A percentile compares a stretch with the other conserved stretches of the same genome.
Evolutionary conservation across 306 rosid genomes (phyloP).

Genomic region (Ormosia semicastrata): DNA sequence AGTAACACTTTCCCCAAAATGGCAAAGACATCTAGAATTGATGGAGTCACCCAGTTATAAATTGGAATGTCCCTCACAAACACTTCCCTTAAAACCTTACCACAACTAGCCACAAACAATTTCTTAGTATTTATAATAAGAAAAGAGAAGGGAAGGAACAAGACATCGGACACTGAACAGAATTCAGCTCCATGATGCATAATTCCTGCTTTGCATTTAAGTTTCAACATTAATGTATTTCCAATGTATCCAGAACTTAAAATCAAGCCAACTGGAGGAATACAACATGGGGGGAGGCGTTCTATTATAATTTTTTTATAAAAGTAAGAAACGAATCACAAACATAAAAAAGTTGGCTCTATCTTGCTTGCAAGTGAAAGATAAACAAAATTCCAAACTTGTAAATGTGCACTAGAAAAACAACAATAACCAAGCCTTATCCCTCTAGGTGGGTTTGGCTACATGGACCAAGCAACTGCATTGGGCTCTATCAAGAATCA

Average conservation of each 20-base stretch:
- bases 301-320: background rate
- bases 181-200: background rate
- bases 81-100: background rate
- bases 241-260: background rate
- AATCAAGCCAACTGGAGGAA: slow-evolving; percentile 11
- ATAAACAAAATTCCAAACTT: background rate
- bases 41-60: background rate
- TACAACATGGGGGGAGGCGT: background rate
- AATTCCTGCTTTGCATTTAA: background rate
- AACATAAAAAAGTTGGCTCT: slow-evolving; percentile 2
- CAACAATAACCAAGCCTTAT: slow-evolving; percentile 6
- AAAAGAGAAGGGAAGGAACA: background rate
- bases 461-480: background rate
- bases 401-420: background rate
- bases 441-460: background rate
- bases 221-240: background rate
- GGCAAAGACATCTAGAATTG: background rate
- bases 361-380: background rate
- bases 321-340: background rate
- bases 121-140: background rate
- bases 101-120: background rate
- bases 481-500: slow-evolving; percentile 2
- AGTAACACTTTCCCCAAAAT: background rate
- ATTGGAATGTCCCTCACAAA: background rate
- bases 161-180: background rate